phyloP scores from a whole-genome alignment of 2,329 filamentous ascomycete species.

The Curvularia lunata region DNA sequence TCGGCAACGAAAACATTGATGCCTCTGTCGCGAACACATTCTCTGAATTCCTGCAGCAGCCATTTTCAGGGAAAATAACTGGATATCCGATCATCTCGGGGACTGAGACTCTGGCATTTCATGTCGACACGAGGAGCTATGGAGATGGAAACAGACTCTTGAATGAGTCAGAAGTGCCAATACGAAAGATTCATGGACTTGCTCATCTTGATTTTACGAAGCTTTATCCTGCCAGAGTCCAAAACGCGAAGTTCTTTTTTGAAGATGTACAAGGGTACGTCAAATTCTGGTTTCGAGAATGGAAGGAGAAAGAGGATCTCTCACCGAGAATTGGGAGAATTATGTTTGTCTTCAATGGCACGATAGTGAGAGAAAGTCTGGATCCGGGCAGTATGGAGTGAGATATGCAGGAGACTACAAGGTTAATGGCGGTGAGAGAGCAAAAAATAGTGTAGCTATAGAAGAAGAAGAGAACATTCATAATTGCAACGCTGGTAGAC shows the following conservation, averaged over 20 bases:
- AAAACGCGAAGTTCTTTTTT: neutral
- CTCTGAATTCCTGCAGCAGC: neutral
- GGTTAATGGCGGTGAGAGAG: too few species aligned
- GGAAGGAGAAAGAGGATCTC: neutral
- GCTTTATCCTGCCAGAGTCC: constrained; percentile 11
- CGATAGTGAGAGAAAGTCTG: neutral
- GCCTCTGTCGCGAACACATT: neutral
- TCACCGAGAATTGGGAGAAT: neutral
- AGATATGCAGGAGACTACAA: neutral
- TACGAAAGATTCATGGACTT: constrained; percentile 18
- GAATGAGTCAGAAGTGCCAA: constrained; percentile 15
- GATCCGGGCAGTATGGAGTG: neutral
- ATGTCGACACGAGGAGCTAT: constrained; percentile 15
- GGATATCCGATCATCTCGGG: neutral
- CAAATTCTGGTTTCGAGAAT: neutral
- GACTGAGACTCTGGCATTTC: constrained; percentile 12
- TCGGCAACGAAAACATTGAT: neutral
- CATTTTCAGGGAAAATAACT: neutral
- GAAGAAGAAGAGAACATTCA: too few species aligned
- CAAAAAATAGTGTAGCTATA: too few species aligned
- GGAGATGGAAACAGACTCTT: constrained; percentile 9
- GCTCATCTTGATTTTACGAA: constrained; percentile 18
- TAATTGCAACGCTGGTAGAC: too few species aligned
- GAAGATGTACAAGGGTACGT: neutral
- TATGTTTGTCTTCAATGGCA: neutral